Evolutionary conservation across 768 basidiomycete genomes (phyloP).

Genomic region (Lactifluus piperatus): DNA sequence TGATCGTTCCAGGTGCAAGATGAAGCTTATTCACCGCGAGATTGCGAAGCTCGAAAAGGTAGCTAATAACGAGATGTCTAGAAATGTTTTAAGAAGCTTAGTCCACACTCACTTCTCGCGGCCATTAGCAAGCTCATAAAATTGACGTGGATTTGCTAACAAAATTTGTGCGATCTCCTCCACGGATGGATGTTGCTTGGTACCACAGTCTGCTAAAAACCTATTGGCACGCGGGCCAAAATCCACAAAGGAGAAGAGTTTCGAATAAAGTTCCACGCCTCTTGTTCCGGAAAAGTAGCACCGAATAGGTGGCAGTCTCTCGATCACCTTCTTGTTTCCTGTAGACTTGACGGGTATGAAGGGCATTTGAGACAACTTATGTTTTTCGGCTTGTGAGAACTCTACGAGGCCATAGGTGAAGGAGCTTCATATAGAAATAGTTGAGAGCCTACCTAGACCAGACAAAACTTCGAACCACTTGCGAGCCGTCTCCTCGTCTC

Average conservation of each 20-base stretch:
- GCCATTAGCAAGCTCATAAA: conserved; percentile 65
- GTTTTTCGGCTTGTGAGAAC: conserved; percentile 49
- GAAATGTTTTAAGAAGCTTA: neutral
- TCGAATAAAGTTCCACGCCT: conserved; percentile 58
- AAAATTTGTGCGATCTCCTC: conserved; percentile 71
- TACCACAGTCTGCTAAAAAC: conserved; percentile 83
- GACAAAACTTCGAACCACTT: conserved; percentile 65
- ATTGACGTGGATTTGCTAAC: conserved; percentile 56
- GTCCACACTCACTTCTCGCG: conserved; percentile 46
- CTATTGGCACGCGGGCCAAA: conserved; percentile 76
- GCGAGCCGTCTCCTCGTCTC: conserved; percentile 43
- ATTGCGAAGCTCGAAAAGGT: conserved; percentile 72
- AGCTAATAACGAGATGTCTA: conserved; percentile 38
- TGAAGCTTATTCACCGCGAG: conserved; percentile 66
- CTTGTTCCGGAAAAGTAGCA: conserved; percentile 58
- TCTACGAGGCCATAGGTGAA: conserved; percentile 30
- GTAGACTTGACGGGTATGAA: conserved; percentile 55
- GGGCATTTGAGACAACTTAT: conserved; percentile 42
- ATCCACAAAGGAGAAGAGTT: conserved; percentile 81
- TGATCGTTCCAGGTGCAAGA: conserved; percentile 42
- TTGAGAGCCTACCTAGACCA: conserved; percentile 40
- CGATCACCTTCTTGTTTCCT: conserved; percentile 22
- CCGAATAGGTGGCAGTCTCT: conserved; percentile 43
- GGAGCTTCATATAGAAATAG: neutral
- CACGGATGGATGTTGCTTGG: conserved; percentile 78